Base-by-base conservation (phyloP, 2,329 filamentous ascomycete species). In the Lasiodiplodia theobromae region DNA sequence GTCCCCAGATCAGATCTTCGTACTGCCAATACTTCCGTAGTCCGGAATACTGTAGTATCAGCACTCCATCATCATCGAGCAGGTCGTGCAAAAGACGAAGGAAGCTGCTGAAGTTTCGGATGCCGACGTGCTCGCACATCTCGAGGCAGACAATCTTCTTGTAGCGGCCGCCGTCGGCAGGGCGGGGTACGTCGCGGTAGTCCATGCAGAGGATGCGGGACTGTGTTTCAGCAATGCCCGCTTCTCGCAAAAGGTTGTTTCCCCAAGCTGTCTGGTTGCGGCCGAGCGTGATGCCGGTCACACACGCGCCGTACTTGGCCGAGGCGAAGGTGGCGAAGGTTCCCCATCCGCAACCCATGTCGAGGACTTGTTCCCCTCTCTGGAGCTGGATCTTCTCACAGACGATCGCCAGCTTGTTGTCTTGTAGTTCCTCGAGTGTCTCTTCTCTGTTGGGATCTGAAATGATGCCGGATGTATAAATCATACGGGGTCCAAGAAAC, bases 81-180 rank as follows among this genome's bases (percentile, higher is more conserved):
- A 98, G 97, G 77, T 97, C 91, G 80, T 96, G 88, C 68, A 96
- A 91, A 84, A 98, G 95, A 75, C 86, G 88, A 75, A 94, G 84
- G 86, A 99, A 98, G 71, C 84, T 82, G 69, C 85, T 84, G 77
- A 98, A 91, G 83, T 97, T 92, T 73, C 94, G 92, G 70, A 98
- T 92, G 83, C 96, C 96, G 74, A 98, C 96, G 84, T 99, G 96
- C 86, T 98, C 96, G 67, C 93, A 94, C 96, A 98, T 98, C 83
- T 99, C 96, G 67, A 98, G 89, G 81, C 93, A 97, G 74, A 94
- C 97, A 77, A 98, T 97, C 85, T 97, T 97, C 83, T 96, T 89
- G 86, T 95, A 98, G 69, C 87, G 86, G 71, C 91, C 91, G 74
- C 91, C 83, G 23, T 10, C 31, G 2, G 8, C 31, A 34, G 92